Evolutionary conservation across 257 asterid species (phyloP).

Genomic region (Solanum dulcamara): DNA sequence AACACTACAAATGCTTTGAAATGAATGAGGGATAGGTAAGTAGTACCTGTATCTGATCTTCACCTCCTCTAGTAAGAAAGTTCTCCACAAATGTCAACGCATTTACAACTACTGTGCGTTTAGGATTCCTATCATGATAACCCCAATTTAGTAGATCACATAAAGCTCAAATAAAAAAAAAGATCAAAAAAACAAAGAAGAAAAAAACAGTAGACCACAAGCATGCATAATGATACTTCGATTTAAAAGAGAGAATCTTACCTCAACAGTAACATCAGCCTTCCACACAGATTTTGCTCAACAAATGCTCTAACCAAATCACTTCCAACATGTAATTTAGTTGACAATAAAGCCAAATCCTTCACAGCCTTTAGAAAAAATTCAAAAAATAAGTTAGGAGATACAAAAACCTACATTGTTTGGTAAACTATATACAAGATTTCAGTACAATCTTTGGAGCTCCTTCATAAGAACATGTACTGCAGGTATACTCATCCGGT

Average conservation of each 20-base stretch:
- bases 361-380: neutral
- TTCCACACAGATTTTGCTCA: neutral
- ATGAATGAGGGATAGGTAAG: neutral
- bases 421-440: neutral
- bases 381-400: neutral
- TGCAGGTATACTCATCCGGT: neutral
- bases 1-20: neutral
- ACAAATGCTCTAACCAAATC: neutral
- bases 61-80: neutral
- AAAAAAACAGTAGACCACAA: neutral
- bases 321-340: neutral
- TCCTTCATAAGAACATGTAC: neutral
- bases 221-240: neutral
- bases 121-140: neutral
- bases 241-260: neutral
- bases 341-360: neutral
- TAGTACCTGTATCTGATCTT: neutral
- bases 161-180: neutral
- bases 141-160: neutral
- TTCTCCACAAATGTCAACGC: neutral
- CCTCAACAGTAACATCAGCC: neutral
- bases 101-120: neutral
- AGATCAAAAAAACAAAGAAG: neutral
- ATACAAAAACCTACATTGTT: neutral
- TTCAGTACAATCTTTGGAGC: neutral